Percentiles rank a stretch among this genome's conserved stretches.
Conservation (phyloP, 805 yeast species). For the Wickerhamomyces ciferrii region DNA sequence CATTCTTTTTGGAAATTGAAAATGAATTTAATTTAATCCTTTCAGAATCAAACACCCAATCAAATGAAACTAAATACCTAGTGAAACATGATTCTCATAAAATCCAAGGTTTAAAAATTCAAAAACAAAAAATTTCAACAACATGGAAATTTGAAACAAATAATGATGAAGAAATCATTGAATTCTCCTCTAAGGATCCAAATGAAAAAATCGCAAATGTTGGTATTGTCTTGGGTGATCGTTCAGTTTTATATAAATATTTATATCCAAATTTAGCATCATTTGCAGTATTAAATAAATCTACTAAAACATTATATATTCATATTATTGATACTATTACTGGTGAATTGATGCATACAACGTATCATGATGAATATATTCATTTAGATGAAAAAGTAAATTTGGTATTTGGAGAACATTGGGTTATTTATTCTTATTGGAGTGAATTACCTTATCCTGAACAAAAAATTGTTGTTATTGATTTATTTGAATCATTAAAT, state of each 20-base stretch:
- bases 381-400: conserved; percentile 38
- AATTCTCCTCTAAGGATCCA: conserved; percentile 33
- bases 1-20: conserved; percentile 12
- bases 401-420: conserved; percentile 73
- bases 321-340: conserved; percentile 62
- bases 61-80: conserved; percentile 18
- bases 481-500: conserved; percentile 64
- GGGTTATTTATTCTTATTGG: conserved; percentile 68
- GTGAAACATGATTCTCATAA: conserved; percentile 19
- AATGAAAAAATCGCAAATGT: conserved; percentile 44
- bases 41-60: conserved; percentile 13
- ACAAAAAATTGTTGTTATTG: conserved; percentile 63
- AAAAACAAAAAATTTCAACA: conserved; percentile 13
- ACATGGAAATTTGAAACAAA: conserved; percentile 34
- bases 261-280: conserved; percentile 64
- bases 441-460: conserved; percentile 44
- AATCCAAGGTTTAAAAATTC: conserved; percentile 19
- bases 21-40: conserved; percentile 4
- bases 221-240: conserved; percentile 65
- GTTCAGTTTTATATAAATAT: conserved; percentile 79
- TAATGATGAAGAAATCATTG: conserved; percentile 32
- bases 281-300: conserved; percentile 36
- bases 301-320: conserved; percentile 31
- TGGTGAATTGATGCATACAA: conserved; percentile 53
- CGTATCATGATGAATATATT: conserved; percentile 35